Evolutionary conservation across 345 rosid genomes (phyloP).

Genomic region (Dipteronia sinensis): DNA sequence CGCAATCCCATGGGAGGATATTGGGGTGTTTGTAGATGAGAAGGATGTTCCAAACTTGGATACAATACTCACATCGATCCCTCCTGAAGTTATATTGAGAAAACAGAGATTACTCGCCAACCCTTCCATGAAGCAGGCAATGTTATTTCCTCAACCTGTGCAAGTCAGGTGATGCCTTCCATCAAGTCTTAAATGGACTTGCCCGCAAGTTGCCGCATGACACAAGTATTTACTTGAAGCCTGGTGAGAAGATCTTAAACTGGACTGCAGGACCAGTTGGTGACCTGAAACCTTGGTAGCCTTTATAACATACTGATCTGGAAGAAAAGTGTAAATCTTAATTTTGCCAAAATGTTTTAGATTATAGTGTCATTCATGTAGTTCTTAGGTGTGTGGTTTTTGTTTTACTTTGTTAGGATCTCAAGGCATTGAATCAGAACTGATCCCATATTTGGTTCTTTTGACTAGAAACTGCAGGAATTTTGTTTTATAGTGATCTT

Average conservation of each 20-base stretch:
- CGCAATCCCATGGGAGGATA: slow-evolving; percentile 99
- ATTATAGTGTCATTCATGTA: neutral
- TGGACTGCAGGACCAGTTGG: slow-evolving; percentile 96
- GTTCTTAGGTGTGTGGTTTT: neutral
- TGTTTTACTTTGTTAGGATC: neutral
- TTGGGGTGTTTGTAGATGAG: slow-evolving; percentile 94
- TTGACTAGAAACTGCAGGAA: slow-evolving; percentile 8
- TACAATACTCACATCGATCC: slow-evolving; percentile 86
- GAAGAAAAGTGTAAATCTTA: slow-evolving; percentile 27
- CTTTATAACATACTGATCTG: neutral
- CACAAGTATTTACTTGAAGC: slow-evolving; percentile 51
- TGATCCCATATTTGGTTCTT: slow-evolving; percentile 22
- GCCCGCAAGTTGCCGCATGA: slow-evolving; percentile 92
- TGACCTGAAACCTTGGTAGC: slow-evolving; percentile 96
- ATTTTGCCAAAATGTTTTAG: slow-evolving; percentile 14
- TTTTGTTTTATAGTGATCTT: slow-evolving; percentile 7
- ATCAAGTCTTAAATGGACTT: slow-evolving; percentile 92
- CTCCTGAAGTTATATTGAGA: slow-evolving; percentile 80
- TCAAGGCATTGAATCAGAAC: slow-evolving; percentile 24
- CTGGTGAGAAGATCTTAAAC: slow-evolving; percentile 69
- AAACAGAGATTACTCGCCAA: slow-evolving; percentile 95
- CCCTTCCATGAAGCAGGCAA: slow-evolving; percentile 97
- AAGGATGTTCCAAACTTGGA: slow-evolving; percentile 89
- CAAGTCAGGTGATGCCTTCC: slow-evolving; percentile 96
- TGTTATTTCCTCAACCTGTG: slow-evolving; percentile 94